phyloP scores from a whole-genome alignment of 805 yeast species.

The Candida piceae region DNA sequence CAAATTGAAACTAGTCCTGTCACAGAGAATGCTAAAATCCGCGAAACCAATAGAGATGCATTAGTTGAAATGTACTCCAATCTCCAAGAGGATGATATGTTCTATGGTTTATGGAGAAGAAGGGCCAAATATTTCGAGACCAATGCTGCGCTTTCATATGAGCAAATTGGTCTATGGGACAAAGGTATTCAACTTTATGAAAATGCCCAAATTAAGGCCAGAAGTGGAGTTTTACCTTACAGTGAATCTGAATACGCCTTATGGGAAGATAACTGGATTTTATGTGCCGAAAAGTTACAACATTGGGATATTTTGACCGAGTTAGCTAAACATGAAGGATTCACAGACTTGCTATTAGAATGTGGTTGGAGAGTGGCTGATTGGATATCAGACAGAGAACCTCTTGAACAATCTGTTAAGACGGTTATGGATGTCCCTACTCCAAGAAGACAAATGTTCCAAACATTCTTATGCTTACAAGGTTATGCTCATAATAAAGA shows the following conservation, averaged over 20 bases:
- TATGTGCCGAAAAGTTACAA: conserved; percentile 93
- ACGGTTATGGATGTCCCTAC: conserved; percentile 99
- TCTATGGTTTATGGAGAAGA: conserved; percentile 96
- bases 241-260: conserved; percentile 91
- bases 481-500: conserved; percentile 90
- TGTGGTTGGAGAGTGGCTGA: conserved; percentile 99
- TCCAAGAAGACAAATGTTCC: conserved; percentile 92
- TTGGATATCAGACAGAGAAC: conserved; percentile 93
- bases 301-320: conserved; percentile 98
- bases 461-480: conserved; percentile 88
- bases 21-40: conserved; percentile 63
- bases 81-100: conserved; percentile 92
- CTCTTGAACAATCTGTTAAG: conserved; percentile 88
- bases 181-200: conserved; percentile 92
- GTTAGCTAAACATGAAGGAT: conserved; percentile 95
- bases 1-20: conserved; percentile 43
- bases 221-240: conserved; percentile 92
- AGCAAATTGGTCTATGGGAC: conserved; percentile 93
- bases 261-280: conserved; percentile 99
- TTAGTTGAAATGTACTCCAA: conserved; percentile 82
- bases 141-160: conserved; percentile 86
- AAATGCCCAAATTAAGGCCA: conserved; percentile 92
- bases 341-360: conserved; percentile 89
- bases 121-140: conserved; percentile 93
- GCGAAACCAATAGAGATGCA: conserved; percentile 87